Evolutionary conservation across 768 basidiomycete genomes (phyloP), one percentile per base, ranked within the genome.

Genomic region (Clitopilus passeckerianus): DNA sequence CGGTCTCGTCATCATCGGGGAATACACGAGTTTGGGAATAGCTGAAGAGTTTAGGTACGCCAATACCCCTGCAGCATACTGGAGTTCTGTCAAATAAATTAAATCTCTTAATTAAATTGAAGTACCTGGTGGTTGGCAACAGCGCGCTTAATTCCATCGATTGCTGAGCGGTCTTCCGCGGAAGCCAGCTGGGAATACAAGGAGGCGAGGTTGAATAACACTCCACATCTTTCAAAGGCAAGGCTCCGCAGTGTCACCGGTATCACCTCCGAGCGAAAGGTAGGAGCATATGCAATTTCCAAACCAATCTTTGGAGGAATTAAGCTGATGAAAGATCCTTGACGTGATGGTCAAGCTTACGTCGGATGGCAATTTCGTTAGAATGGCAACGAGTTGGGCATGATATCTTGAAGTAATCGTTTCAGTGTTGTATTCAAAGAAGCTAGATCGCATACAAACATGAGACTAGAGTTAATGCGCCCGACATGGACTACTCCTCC

Each of bases 161-260:
- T 73, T 15, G 70, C 81, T 18, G 85, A 83, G 61, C 91, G 84
- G 70, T 91, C 88, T 68, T 91, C 86, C 0, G 80, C 68, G 3
- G 79, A 77, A 0, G 87, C 95, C 27, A 97, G 76, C 57, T 91
- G 88, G 1, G 91, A 91, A 68, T 89, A 91, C n/a, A 95, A 72
- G 2, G 92, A 85, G 1, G 89, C 92, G 4, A 98, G 77, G 67
- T 98, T 98, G 78, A 90, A 96, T 1, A 98, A 72, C 0, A 91
- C 77, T 20, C 83, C 78, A 1, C 89, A 86, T 15, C 90, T 81
- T 69, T 98, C 96, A 64, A 90, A 97, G 1, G 82, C 75, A n/a
- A 98, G 77, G 60, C 87, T 95, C 34, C 77, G 78, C 33, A 94
- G 72, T 0, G 87, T 79, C 22, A 91, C 71, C 0, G 92, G 86